Evolutionary conservation across 2,329 filamentous ascomycete genomes (phyloP), one percentile per base, ranked within the genome.

Genomic region (Tolypocladium sp.): DNA sequence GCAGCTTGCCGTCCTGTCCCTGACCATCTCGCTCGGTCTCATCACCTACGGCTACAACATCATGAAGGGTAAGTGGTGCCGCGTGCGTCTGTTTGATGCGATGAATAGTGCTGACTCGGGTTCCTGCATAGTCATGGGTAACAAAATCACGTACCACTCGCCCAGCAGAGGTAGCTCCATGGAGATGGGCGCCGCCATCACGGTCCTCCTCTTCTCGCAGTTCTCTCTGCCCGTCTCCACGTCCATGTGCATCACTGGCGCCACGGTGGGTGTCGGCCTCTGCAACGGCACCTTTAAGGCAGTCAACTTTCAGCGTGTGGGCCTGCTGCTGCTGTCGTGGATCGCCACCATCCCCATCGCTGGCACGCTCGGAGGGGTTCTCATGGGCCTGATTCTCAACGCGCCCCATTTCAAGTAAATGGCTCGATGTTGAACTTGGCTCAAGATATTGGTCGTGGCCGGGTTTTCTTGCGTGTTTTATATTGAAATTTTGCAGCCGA

Each of bases 21-120:
- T 78, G 1, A 83, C 78, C 44, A 86, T 91, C 68, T 89, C 81
- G 54, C 63, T 86, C 49, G 89, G 88, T 65, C 79, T 91, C 59
- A 78, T 86, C 68, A 91, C 88, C 17, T 91, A 91, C 67, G 89
- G 88, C 12, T 91, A 91, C 77, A 91, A 91, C 78, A 91, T 91
- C 75, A 91, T 91, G 88, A 90, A 89, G 77, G 85, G 82, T 85
- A 74, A 72, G 80, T 63, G 13, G 8, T 9, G n/a, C 10, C 10
- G 13, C 25, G 9, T 27, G 22, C 38, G 6, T 13, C 15, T 10
- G 17, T 49, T n/a, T 5, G 44, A 15, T 6, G 30, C 3, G 44
- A 15, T 6, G 30, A 17, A 46, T 5, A 25, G 15, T 22, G 57
- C 17, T 58, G 6, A 22, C 37, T 51, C 7, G 12, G 17, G 30